phyloP scores from a whole-genome alignment of 345 rosid genomes.

The Aquilaria malaccensis region DNA sequence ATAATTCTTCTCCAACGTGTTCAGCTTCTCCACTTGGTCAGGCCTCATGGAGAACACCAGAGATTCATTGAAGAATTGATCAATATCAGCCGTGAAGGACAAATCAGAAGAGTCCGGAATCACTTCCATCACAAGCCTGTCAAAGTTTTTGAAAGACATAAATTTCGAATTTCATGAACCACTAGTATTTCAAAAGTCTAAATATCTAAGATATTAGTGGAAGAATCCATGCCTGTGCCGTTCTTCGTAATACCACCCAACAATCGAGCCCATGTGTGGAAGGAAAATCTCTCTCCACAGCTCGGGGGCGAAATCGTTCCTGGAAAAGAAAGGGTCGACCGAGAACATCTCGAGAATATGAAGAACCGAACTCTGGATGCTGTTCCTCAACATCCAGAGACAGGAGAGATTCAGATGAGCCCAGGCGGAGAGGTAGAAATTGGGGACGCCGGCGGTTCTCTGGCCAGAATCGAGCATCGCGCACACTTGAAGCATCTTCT shows the following conservation, averaged over 20 bases:
- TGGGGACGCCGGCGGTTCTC: slow-evolving; percentile 66
- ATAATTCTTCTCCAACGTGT: slow-evolving; percentile 47
- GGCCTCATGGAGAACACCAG: slow-evolving; percentile 44
- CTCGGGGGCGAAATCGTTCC: slow-evolving; percentile 59
- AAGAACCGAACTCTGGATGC: slow-evolving; percentile 28
- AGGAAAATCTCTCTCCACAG: slow-evolving; percentile 63
- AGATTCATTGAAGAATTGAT: slow-evolving; percentile 53
- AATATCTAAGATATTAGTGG: too few relatives aligned
- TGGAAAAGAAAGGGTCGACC: slow-evolving; percentile 58
- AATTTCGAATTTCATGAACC: too few relatives aligned
- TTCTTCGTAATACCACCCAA: slow-evolving; percentile 61
- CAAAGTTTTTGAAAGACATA: slow-evolving; percentile 49
- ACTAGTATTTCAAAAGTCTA: too few relatives aligned
- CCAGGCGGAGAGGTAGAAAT: slow-evolving; percentile 69
- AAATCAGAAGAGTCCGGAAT: slow-evolving; percentile 51
- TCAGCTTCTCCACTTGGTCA: slow-evolving; percentile 48
- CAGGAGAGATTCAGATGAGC: slow-evolving; percentile 56
- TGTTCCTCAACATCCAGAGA: slow-evolving; percentile 42
- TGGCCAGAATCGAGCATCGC: slow-evolving; percentile 45
- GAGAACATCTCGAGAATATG: slow-evolving; percentile 58
- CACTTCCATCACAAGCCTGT: slow-evolving; percentile 43
- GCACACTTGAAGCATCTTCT: slow-evolving; percentile 66
- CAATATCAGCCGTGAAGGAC: slow-evolving; percentile 48
- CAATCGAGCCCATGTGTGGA: slow-evolving; percentile 51
- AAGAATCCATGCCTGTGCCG: slow-evolving; percentile 29